phyloP scores from a whole-genome alignment of 148 eudicot species.

The Rhododendron kiyosumense region DNA sequence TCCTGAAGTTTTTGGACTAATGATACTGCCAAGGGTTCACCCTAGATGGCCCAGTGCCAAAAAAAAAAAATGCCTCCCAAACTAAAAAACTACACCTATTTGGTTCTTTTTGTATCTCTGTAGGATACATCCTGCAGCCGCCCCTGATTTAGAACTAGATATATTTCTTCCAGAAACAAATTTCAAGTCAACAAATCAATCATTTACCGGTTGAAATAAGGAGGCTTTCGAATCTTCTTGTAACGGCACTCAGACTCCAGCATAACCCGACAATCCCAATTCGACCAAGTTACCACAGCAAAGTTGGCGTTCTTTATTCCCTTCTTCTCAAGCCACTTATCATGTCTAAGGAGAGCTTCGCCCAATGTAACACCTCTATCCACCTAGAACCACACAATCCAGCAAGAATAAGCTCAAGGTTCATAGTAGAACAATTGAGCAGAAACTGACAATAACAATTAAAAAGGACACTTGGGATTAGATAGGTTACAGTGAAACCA shows the following conservation, averaged over 20 bases:
- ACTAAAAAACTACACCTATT: not conserved
- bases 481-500: not conserved
- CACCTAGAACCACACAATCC: conserved; percentile 44
- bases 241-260: conserved; percentile 95
- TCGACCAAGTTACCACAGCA: conserved; percentile 93
- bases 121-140: not conserved
- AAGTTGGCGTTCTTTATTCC: conserved; percentile 75
- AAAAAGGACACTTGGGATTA: not conserved
- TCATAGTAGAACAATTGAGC: not conserved
- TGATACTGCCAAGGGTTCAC: not conserved
- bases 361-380: conserved; percentile 80
- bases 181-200: not conserved
- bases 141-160: not conserved
- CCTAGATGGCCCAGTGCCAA: not conserved
- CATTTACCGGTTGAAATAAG: conserved; percentile 72
- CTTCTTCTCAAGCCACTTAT: conserved; percentile 87
- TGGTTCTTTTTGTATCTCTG: not conserved
- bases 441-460: not conserved
- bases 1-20: not conserved
- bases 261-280: conserved; percentile 95
- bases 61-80: not conserved
- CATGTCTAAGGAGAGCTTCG: conserved; percentile 86
- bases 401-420: conserved; percentile 2
- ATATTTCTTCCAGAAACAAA: not conserved
- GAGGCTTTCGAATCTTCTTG: conserved; percentile 78